Evolutionary conservation across 2,329 filamentous ascomycete species (phyloP), one percentile per base, ranked within the genome.

Genomic region (Tolypocladium tropicale): DNA sequence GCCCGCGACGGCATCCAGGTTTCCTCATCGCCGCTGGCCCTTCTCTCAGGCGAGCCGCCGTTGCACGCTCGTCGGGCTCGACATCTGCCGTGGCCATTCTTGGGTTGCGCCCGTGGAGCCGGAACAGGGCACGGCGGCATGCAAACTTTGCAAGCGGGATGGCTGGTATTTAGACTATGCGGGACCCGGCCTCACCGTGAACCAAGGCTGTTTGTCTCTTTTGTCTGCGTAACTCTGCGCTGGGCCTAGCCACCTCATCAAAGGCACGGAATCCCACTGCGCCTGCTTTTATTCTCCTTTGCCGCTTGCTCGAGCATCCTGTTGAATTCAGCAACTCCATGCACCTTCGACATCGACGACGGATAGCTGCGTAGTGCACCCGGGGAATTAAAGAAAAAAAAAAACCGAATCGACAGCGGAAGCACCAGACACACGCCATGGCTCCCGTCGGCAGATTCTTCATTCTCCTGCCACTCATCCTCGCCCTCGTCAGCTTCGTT

Each of bases 401-500:
- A n/a, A n/a, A n/a, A n/a, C n/a, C n/a, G n/a, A n/a, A 46, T 6
- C 4, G n/a, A 41, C 34, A 30, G 41, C 49, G 53, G n/a, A 49
- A 11, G 18, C 23, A 23, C 30, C 51, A 56, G 32, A 50, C 30
- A 11, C 43, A 55, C 60, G 56, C 48, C 54, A 63, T 63, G 62
- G 54, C 59, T n/a, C 32, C 37, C 4, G 18, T 60, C 9, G 30
- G 62, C 30, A 63, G 65, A 56, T 64, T 71, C 39, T 56, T 67
- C 41, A 63, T 72, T 36, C 57, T 74, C 34, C 39, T 74, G 23
- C 74, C 73, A 52, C 56, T 75, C 59, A 61, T 68, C 30, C 61
- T 74, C 41, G 68, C 70, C 57, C 62, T 74, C 46, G 68, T 69
- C 59, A 70, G 66, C 37, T 70, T 75, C 56, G 64, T 76, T 39